Base-by-base conservation (phyloP, 768 basidiomycete species). In the Podaxis sp. region DNA sequence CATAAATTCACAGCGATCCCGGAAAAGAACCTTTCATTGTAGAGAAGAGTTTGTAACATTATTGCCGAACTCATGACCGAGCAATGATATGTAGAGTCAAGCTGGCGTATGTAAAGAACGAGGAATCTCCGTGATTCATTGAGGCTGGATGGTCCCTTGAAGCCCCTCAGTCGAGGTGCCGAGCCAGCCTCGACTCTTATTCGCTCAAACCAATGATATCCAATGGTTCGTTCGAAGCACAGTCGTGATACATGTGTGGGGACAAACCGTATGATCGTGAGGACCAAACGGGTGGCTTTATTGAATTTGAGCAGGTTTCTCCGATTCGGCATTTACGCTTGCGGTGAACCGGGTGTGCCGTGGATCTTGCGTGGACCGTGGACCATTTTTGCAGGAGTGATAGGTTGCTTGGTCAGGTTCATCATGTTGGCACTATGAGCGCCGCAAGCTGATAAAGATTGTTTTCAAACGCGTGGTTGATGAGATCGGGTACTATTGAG, bases 311-410 rank as follows among this genome's bases (percentile, higher is more conserved):
- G 17, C 30, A 40, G 20, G 26, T 46, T 60, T 51, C 28, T 52
- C 58, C 58, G 59, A 60, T 26, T 60, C 59, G 59, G 59, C 41
- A 12, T 54, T 60, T 49, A 4, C 26, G 26, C 13, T 30, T 44
- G 38, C 51, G 59, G 40, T 3, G 26, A 24, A 44, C 59, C 59
- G 30, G 22, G 13, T 44, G 33, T 44, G 33, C 37, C 49, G 49
- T 60, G 37, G 49, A 26, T 38, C 24, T 60, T 41, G 51, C 17
- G 46, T 49, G 46, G 38, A 24, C 30, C 28, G 30, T 58, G 26
- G 22, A 0, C 7, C 4, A 28, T 3, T 17, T 8, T 52, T 6
- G 51, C 22, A 24, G 22, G 20, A 24, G 36, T 56, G 38, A 40
- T 40, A 26, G 37, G 17, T 56, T 56, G 7, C 22, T 40, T 56